A percentile compares a stretch with the other conserved stretches of the same genome.
These are phyloP conservation scores for Fusarium albidum DNA, from an alignment of 2,329 filamentous ascomycete species.

Conservation along the genomic window DNA sequence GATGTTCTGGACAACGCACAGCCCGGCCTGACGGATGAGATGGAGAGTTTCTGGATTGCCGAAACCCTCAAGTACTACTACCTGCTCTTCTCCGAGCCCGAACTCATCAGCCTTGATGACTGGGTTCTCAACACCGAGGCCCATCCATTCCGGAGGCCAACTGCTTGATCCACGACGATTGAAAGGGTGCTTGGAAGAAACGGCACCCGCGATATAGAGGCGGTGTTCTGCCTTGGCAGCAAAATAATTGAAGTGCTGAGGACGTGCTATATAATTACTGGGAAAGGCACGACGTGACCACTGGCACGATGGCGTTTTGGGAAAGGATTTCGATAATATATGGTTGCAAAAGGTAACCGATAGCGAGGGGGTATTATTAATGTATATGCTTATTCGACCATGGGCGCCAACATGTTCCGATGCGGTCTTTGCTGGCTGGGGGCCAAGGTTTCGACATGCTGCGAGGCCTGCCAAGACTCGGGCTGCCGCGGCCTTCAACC, in stretches of 20 bases:
- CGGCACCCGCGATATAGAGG: neutral
- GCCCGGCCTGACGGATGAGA: slow-evolving; percentile 62
- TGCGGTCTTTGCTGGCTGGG: too few relatives aligned
- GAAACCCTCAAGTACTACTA: slow-evolving; percentile 96
- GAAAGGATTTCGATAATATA: slow-evolving; percentile 23
- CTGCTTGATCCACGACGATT: neutral
- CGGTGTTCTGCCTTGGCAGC: neutral
- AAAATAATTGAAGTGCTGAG: neutral
- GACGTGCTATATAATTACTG: slow-evolving; percentile 8
- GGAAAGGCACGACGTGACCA: slow-evolving; percentile 11
- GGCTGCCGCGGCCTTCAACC: neutral
- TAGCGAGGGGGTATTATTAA: slow-evolving; percentile 20
- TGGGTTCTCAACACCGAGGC: slow-evolving; percentile 73
- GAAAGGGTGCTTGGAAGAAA: neutral
- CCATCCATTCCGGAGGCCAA: slow-evolving; percentile 62
- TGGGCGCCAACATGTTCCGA: neutral
- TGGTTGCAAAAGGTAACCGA: slow-evolving; percentile 13
- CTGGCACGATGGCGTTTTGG: slow-evolving; percentile 24
- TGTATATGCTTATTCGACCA: slow-evolving; percentile 19
- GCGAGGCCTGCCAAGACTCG: too few relatives aligned
- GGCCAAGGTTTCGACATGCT: too few relatives aligned
- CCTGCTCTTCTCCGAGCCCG: slow-evolving; percentile 75
- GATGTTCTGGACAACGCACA: slow-evolving; percentile 61
- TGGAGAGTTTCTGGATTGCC: slow-evolving; percentile 91
- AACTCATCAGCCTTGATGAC: slow-evolving; percentile 72